Percentiles rank a stretch among this genome's conserved stretches.
These are phyloP conservation scores for Thecaphora thlaspeos DNA, from an alignment of 1,284 basidiomycete species.

Conservation along the genomic window DNA sequence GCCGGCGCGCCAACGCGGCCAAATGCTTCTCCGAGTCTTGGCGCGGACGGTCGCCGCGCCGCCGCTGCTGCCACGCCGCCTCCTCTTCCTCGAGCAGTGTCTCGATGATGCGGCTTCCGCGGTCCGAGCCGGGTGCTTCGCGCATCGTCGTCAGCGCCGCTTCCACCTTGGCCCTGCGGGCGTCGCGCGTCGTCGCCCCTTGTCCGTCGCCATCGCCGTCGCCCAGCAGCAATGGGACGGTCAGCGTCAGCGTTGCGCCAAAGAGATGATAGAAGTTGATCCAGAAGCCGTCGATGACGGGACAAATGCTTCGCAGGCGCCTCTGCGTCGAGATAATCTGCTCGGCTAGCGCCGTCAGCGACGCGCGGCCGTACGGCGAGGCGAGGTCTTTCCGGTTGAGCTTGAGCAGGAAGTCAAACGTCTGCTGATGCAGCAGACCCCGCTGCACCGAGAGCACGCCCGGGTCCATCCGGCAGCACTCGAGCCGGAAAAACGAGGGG, in stretches of 20 bases:
- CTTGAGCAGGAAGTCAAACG: conserved; percentile 37
- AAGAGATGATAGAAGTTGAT: conserved; percentile 39
- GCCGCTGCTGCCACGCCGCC: conserved; percentile 11
- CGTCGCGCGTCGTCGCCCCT: conserved; percentile 8
- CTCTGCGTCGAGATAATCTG: conserved; percentile 38
- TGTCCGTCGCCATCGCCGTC: conserved; percentile 5
- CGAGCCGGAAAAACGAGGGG: conserved; percentile 31
- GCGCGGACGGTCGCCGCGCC: not conserved
- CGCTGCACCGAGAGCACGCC: conserved; percentile 35
- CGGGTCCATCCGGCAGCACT: conserved; percentile 26
- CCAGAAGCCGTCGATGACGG: conserved; percentile 42
- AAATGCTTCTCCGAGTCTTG: conserved; percentile 1
- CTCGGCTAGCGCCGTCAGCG: conserved; percentile 35
- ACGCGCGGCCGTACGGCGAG: conserved; percentile 18
- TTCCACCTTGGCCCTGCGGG: conserved; percentile 13
- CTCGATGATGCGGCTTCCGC: conserved; percentile 36
- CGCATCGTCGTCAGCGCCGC: conserved; percentile 21
- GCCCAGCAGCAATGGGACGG: conserved; percentile 34
- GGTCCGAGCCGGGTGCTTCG: conserved; percentile 26
- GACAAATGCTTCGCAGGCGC: conserved; percentile 30
- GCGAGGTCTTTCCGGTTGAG: conserved; percentile 30
- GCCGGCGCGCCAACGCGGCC: conserved; percentile 9
- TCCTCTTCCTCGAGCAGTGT: conserved; percentile 34
- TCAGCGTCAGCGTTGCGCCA: conserved; percentile 36
- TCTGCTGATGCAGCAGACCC: conserved; percentile 39